Evolutionary conservation across 176 grass and related monocot genomes (phyloP), one percentile per base, ranked within the genome.

Genomic region (Raddia distichophylla): DNA sequence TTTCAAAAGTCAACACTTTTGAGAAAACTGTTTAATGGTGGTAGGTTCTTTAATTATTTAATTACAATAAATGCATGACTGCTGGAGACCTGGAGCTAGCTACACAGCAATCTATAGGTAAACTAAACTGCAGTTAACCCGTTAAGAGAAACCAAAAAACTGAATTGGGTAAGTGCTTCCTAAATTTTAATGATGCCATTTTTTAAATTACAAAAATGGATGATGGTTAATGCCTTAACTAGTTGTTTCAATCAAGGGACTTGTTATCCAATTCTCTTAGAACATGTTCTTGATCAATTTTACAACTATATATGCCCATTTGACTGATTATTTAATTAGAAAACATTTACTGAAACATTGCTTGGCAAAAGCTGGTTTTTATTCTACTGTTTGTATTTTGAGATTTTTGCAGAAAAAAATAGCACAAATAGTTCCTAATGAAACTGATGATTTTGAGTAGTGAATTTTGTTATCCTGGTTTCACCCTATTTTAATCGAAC

Each of bases 1-100:
- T 60, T 3, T 57, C 27, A 80, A 69, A 7, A 74, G 13, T 54
- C 14, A 80, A 76, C 10, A 65, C n/a, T 73, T 64, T 33, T 54
- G 58, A 64, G 13, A 71, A 34, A 64, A 82, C 2, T 48, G 58
- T 15, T 83, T 65, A 47, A 20, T 46, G 76, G 40, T 17, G 65
- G 8, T 47, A 74, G 33, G 22, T 57, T 74, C 32, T 69, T 55
- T 11, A 60, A 14, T 57, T 46, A 46, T 17, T 57, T 47, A 1
- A 75, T 47, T 0, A 75, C 5, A 74, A 53, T 34, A 42, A 53
- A 43, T 44, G 4, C 1, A 3, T 2, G 1, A 2, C 8, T 34
- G 22, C 16, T 52, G 60, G 75, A 64, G 27, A 27, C 27, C 27
- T 27, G 27, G 27, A 27, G 27, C 27, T 27, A 27, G 75, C 46